Percentiles rank a stretch among this genome's conserved stretches.
These are phyloP conservation scores for Selaginella moellendorffii DNA, from an alignment of 75 land plant species.

Conservation along the genomic window DNA sequence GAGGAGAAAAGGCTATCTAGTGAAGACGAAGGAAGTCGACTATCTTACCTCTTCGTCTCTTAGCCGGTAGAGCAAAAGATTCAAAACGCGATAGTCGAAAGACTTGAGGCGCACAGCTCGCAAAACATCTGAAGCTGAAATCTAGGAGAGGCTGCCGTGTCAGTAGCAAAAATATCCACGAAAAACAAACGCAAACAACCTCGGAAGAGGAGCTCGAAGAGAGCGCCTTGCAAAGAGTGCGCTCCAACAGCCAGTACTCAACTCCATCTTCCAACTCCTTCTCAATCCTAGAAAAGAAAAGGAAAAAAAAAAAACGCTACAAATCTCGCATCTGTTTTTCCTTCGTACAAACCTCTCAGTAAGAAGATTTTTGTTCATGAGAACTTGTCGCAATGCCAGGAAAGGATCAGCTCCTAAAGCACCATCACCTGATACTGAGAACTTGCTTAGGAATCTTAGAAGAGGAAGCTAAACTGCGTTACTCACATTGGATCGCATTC, in stretches of 20 bases:
- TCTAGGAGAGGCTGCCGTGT: too few relatives aligned
- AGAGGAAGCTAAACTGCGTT: too few relatives aligned
- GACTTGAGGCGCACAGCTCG: conserved; percentile 81
- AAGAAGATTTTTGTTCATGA: conserved; percentile 33
- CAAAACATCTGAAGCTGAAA: conserved; percentile 48
- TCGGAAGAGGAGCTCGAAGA: too few relatives aligned
- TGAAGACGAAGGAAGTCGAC: neutral
- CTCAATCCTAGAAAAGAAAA: conserved; percentile 36
- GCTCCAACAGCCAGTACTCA: conserved; percentile 83
- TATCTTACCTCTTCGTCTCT: conserved; percentile 46
- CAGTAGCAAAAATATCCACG: too few relatives aligned
- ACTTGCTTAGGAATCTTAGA: too few relatives aligned
- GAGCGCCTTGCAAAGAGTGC: conserved; percentile 50
- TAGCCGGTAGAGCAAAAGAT: conserved; percentile 61
- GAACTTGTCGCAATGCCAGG: conserved; percentile 25
- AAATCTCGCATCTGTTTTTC: too few relatives aligned
- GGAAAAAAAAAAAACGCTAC: neutral
- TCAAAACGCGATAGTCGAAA: conserved; percentile 86
- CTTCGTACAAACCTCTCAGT: conserved; percentile 36
- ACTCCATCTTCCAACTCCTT: conserved; percentile 50
- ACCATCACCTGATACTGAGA: too few relatives aligned
- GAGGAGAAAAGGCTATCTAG: neutral
- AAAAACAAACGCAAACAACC: too few relatives aligned
- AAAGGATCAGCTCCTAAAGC: conserved; percentile 34
- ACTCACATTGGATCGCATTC: conserved; percentile 14